These are phyloP conservation scores for Hymenoscyphus fraxineus DNA, from an alignment of 2,329 filamentous ascomycete species.

Conservation along the genomic window DNA sequence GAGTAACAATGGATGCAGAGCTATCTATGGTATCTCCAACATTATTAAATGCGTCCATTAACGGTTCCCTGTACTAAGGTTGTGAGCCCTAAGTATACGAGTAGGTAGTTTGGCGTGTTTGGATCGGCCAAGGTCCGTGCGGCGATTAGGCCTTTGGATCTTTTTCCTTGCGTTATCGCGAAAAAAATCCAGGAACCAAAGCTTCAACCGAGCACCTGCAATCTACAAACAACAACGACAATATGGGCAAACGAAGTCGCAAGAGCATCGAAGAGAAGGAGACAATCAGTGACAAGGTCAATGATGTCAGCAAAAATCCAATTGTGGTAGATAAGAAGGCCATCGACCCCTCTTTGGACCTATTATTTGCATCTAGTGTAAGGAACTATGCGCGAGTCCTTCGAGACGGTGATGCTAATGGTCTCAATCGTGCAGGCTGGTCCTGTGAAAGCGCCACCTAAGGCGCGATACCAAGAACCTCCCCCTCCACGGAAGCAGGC, in stretches of 20 bases:
- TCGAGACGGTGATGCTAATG: slow-evolving; percentile 1
- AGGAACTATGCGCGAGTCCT: slow-evolving; percentile 36
- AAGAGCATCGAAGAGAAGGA: slow-evolving; percentile 25
- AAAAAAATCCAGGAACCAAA: slow-evolving; percentile 2
- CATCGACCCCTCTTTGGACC: slow-evolving; percentile 65
- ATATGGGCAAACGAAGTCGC: slow-evolving; percentile 34
- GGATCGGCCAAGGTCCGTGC: neutral
- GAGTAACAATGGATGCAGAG: too few relatives aligned
- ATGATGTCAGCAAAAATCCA: slow-evolving; percentile 29
- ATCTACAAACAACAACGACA: slow-evolving; percentile 9
- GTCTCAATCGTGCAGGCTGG: slow-evolving; percentile 31
- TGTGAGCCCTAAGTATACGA: too few relatives aligned
- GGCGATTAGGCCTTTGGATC: neutral
- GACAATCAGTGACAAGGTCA: slow-evolving; percentile 20
- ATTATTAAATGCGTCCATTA: too few relatives aligned
- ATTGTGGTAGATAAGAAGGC: slow-evolving; percentile 42
- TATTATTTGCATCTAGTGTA: slow-evolving; percentile 71
- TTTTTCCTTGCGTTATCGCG: neutral
- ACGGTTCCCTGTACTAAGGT: too few relatives aligned
- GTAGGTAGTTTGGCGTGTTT: too few relatives aligned
- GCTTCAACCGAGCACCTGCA: slow-evolving; percentile 2
- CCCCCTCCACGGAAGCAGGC: slow-evolving; percentile 31
- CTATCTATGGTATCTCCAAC: too few relatives aligned
- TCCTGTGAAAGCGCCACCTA: slow-evolving; percentile 36
- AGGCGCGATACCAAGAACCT: slow-evolving; percentile 33